phyloP scores from a whole-genome alignment of 2,329 filamentous ascomycete species.

The Cladosporium oxysporum region DNA sequence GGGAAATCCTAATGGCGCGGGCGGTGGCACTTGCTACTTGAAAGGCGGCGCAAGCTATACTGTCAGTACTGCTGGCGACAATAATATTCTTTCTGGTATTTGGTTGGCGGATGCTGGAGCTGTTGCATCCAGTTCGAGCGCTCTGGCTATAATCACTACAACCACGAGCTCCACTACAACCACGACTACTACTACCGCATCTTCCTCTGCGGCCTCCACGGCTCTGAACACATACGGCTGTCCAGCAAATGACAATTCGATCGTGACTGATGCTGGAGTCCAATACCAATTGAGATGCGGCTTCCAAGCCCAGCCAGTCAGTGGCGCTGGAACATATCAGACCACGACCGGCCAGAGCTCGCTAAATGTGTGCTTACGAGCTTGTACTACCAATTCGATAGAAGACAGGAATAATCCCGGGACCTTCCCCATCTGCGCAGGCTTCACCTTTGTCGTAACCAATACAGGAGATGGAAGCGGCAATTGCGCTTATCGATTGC shows the following conservation, averaged over 20 bases:
- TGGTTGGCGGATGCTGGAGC: neutral
- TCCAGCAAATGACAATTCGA: slow-evolving; percentile 19
- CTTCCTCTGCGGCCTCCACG: neutral
- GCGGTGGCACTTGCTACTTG: neutral
- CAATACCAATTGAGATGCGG: slow-evolving; percentile 20
- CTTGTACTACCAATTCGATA: neutral
- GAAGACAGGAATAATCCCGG: neutral
- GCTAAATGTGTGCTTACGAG: neutral
- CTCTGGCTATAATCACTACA: neutral
- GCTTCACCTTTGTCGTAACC: neutral
- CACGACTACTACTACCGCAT: neutral
- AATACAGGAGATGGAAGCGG: neutral
- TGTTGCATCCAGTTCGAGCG: neutral
- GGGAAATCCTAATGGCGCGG: neutral
- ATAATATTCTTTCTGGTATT: neutral
- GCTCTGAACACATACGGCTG: slow-evolving; percentile 9
- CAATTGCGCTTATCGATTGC: neutral
- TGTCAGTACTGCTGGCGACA: neutral
- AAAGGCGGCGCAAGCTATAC: neutral
- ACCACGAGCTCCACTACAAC: neutral
- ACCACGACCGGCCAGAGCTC: neutral
- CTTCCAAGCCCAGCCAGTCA: slow-evolving; percentile 4
- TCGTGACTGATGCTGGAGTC: slow-evolving; percentile 17
- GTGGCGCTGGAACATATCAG: neutral
- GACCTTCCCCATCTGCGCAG: neutral